Percentiles rank a stretch among this genome's conserved stretches.
Conservation (phyloP, 441 rosid genomes). For the Populus tomentosa region DNA sequence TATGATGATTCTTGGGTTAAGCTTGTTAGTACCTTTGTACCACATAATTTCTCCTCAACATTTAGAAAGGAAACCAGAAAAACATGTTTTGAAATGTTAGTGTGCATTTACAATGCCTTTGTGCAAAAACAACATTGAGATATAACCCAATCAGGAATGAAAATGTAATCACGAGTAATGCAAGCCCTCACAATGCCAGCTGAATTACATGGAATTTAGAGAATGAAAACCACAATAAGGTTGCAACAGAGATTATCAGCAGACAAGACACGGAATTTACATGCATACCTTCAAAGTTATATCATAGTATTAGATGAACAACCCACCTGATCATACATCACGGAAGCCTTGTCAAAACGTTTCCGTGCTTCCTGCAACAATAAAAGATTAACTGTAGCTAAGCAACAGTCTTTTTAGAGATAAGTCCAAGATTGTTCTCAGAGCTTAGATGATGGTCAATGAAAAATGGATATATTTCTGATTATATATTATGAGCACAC, state of each 20-base stretch:
- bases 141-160: neutral
- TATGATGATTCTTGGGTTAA: neutral
- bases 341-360: constrained; percentile 79
- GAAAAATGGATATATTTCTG: neutral
- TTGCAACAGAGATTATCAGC: neutral
- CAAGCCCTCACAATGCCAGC: neutral
- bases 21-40: too few species aligned
- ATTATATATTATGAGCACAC: neutral
- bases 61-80: neutral
- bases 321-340: constrained; percentile 69
- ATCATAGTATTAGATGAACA: constrained; percentile 4
- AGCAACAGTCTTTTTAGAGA: neutral
- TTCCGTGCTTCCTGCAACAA: constrained; percentile 72
- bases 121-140: neutral
- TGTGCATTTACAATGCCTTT: neutral
- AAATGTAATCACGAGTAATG: neutral
- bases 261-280: neutral
- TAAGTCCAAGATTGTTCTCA: neutral
- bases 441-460: neutral
- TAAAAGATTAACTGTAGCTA: neutral
- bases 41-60: neutral
- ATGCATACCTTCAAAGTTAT: neutral
- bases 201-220: neutral
- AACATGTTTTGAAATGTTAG: neutral
- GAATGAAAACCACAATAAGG: neutral